Evolutionary conservation across 805 yeast species (phyloP).

Genomic region (Saccharomycopsis guyanensis): DNA sequence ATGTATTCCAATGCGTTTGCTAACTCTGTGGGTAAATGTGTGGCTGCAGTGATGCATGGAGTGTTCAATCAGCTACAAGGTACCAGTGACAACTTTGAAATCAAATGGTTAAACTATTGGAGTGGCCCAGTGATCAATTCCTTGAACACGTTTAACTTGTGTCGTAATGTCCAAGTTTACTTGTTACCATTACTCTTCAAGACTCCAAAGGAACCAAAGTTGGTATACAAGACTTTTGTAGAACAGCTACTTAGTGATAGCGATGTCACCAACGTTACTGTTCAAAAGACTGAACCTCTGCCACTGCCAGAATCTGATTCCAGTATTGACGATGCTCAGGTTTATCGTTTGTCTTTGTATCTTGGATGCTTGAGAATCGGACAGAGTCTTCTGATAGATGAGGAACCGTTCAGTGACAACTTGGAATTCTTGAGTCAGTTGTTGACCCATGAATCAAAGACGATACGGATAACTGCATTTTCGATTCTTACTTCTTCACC

Average conservation of each 20-base stretch:
- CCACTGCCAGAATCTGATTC: slow-evolving; percentile 4
- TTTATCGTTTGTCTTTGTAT: slow-evolving; percentile 31
- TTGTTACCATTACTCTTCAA: slow-evolving; percentile 58
- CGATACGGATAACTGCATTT: slow-evolving; percentile 43
- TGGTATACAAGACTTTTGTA: slow-evolving; percentile 35
- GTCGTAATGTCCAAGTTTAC: slow-evolving; percentile 48
- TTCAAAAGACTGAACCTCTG: slow-evolving; percentile 9
- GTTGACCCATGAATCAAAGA: slow-evolving; percentile 36
- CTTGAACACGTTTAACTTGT: slow-evolving; percentile 28
- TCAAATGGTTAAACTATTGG: slow-evolving; percentile 50
- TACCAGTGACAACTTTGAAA: slow-evolving; percentile 23
- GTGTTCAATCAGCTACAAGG: slow-evolving; percentile 23
- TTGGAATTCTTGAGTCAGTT: slow-evolving; percentile 29
- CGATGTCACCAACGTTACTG: slow-evolving; percentile 11
- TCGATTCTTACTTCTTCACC: slow-evolving; percentile 55
- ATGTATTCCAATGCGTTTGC: slow-evolving; percentile 58
- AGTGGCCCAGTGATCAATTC: slow-evolving; percentile 29
- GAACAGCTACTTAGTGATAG: slow-evolving; percentile 27
- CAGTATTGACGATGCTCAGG: slow-evolving; percentile 20
- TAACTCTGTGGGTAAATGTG: slow-evolving; percentile 54
- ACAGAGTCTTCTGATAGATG: slow-evolving; percentile 47
- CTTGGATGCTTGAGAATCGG: slow-evolving; percentile 57
- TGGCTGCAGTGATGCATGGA: slow-evolving; percentile 34
- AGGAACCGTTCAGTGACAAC: slow-evolving; percentile 39
- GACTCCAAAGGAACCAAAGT: slow-evolving; percentile 31